Conservation (phyloP, 2,329 filamentous ascomycete species). For the Aureobasidium sp. region DNA sequence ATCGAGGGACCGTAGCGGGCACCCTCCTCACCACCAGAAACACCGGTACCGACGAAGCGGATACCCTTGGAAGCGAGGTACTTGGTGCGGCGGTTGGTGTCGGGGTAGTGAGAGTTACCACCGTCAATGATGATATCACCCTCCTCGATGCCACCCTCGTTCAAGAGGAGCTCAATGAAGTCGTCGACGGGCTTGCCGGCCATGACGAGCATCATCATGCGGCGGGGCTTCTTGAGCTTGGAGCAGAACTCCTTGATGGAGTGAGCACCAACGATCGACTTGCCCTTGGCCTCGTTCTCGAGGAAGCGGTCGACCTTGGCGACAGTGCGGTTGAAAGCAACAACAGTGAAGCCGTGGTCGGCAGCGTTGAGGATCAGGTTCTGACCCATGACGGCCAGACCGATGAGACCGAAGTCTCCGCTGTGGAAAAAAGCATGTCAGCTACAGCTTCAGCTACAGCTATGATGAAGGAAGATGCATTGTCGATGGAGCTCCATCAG, state of each 20-base stretch:
- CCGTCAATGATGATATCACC: constrained; percentile 99
- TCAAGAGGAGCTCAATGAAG: constrained; percentile 91
- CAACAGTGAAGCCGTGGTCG: constrained; percentile 76
- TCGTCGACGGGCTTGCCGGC: constrained; percentile 96
- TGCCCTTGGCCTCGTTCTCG: constrained; percentile 54
- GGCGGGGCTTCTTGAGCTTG: constrained; percentile 95
- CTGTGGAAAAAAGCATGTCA: constrained; percentile 24
- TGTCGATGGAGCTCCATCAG: neutral
- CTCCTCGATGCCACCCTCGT: constrained; percentile 58
- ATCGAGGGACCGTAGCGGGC: constrained; percentile 93
- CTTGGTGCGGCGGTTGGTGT: constrained; percentile 93
- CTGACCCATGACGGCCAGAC: constrained; percentile 47
- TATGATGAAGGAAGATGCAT: neutral
- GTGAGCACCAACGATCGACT: constrained; percentile 90
- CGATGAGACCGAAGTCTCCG: constrained; percentile 50
- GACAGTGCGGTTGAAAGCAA: constrained; percentile 97
- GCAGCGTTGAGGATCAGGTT: constrained; percentile 51
- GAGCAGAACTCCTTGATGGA: constrained; percentile 87
- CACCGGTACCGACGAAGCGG: constrained; percentile 92
- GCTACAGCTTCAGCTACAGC: constrained; percentile 8
- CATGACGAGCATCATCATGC: constrained; percentile 98
- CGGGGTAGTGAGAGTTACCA: constrained; percentile 98
- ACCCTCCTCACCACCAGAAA: constrained; percentile 98
- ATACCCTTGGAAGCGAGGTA: constrained; percentile 84
- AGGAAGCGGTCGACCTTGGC: constrained; percentile 80